Percentiles rank a stretch among this genome's conserved stretches.
Evolutionary conservation across 768 basidiomycete species (phyloP).

Genomic region (Tephrocybe rancida): DNA sequence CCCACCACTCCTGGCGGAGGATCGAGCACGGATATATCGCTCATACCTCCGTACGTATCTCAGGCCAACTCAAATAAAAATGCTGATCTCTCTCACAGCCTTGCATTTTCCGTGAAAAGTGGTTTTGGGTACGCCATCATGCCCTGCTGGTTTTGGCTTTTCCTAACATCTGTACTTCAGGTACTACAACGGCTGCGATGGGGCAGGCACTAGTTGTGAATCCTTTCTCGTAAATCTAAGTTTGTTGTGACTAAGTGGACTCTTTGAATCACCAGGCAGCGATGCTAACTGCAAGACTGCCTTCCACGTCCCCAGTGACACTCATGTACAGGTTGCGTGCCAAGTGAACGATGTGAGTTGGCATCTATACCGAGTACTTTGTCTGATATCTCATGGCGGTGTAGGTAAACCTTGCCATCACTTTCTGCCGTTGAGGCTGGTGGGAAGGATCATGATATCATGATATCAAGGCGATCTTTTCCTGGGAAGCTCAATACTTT

Average conservation of each 20-base stretch:
- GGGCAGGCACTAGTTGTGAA: constrained; percentile 43
- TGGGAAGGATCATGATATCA: too few relatives aligned
- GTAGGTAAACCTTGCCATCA: constrained; percentile 19
- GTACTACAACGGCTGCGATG: constrained; percentile 45
- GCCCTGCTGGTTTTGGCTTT: neutral
- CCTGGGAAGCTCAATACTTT: too few relatives aligned
- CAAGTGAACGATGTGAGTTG: constrained; percentile 8
- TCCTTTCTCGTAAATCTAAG: neutral
- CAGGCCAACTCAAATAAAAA: too few relatives aligned
- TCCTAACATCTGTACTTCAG: constrained; percentile 20
- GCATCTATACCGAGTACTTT: too few relatives aligned
- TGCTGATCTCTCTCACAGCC: constrained; percentile 23
- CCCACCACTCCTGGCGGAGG: constrained; percentile 30
- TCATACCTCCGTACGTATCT: constrained; percentile 33
- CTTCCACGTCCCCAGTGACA: constrained; percentile 37
- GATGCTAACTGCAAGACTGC: constrained; percentile 35
- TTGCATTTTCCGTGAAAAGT: constrained; percentile 39
- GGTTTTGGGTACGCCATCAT: constrained; percentile 35
- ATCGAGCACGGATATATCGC: constrained; percentile 38
- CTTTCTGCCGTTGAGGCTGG: constrained; percentile 14
- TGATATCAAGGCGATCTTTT: too few relatives aligned
- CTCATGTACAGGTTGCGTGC: constrained; percentile 35
- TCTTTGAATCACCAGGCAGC: constrained; percentile 28
- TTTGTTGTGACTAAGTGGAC: neutral
- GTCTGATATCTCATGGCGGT: too few relatives aligned